These are phyloP conservation scores for Lonicera japonica DNA, from an alignment of 129 eudicot genomes.

Conservation along the genomic window DNA sequence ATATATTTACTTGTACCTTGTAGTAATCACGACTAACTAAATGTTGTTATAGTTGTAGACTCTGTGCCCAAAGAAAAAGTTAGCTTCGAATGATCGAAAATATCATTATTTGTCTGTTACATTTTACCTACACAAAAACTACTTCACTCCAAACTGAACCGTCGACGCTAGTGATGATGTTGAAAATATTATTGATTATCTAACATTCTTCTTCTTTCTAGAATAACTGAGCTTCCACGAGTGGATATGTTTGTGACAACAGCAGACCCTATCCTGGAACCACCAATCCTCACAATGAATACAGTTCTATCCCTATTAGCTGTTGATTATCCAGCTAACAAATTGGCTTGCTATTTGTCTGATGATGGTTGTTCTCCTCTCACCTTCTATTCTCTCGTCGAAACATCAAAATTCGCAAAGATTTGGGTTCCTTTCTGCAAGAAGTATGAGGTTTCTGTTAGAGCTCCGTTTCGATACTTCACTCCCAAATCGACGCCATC, in stretches of 20 bases:
- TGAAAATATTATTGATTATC: too few species aligned
- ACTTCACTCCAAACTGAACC: too few species aligned
- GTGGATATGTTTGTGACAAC: constrained; percentile 44
- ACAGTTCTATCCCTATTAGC: constrained; percentile 46
- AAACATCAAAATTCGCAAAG: constrained; percentile 36
- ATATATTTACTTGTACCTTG: too few species aligned
- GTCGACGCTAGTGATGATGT: too few species aligned
- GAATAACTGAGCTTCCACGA: constrained; percentile 12
- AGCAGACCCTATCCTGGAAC: constrained; percentile 37
- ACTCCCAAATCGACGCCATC: constrained; percentile 18
- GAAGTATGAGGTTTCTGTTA: constrained; percentile 31
- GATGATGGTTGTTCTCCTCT: constrained; percentile 51
- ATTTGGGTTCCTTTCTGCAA: constrained; percentile 55
- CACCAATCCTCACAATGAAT: constrained; percentile 42
- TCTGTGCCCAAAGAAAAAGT: too few species aligned
- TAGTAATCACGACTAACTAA: too few species aligned
- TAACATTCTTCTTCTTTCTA: too few species aligned
- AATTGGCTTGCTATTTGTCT: constrained; percentile 43
- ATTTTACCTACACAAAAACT: too few species aligned
- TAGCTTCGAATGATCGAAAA: too few species aligned
- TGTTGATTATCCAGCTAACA: constrained; percentile 40
- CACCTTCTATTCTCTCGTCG: constrained; percentile 32
- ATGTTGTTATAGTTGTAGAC: too few species aligned
- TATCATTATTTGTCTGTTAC: too few species aligned
- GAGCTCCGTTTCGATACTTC: constrained; percentile 52